Conservation (phyloP, 768 basidiomycete species). For the Boletellus emodensis region DNA sequence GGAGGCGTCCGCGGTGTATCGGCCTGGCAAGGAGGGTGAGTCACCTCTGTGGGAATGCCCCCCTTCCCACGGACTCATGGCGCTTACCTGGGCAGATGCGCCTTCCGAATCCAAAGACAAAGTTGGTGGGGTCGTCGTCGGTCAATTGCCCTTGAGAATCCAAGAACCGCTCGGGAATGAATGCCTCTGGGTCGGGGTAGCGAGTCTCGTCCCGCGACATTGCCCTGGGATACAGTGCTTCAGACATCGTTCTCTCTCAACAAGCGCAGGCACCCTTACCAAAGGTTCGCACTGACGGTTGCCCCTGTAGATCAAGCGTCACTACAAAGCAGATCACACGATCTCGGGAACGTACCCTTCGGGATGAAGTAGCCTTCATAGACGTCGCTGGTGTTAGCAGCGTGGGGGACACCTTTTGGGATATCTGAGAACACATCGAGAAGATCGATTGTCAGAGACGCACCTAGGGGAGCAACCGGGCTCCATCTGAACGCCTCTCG, state of each 20-base stretch:
- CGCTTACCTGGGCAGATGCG: constrained; percentile 5
- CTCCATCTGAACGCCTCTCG: constrained; percentile 16
- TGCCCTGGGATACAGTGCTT: neutral
- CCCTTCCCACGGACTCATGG: no score
- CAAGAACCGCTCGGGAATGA: constrained; percentile 15
- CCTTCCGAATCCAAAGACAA: constrained; percentile 11
- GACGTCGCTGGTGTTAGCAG: constrained; percentile 6
- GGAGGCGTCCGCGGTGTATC: neutral
- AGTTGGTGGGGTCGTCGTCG: constrained; percentile 2
- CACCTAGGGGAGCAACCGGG: constrained; percentile 13
- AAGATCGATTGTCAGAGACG: neutral
- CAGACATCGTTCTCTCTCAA: no score
- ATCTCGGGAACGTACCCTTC: constrained; percentile 5
- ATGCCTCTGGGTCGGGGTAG: constrained; percentile 11
- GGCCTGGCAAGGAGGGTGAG: neutral
- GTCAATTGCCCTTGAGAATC: neutral
- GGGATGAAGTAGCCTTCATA: constrained; percentile 20
- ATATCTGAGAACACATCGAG: no score
- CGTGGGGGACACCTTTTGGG: constrained; percentile 9
- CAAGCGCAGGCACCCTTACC: neutral
- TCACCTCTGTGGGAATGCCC: neutral
- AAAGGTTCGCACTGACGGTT: neutral
- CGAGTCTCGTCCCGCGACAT: constrained; percentile 6
- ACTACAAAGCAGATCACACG: neutral
- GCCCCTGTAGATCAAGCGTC: neutral